Percentiles rank a stretch among this genome's conserved stretches.
Evolutionary conservation across 1,284 basidiomycete genomes (phyloP).

Genomic region (Boletus smithii): DNA sequence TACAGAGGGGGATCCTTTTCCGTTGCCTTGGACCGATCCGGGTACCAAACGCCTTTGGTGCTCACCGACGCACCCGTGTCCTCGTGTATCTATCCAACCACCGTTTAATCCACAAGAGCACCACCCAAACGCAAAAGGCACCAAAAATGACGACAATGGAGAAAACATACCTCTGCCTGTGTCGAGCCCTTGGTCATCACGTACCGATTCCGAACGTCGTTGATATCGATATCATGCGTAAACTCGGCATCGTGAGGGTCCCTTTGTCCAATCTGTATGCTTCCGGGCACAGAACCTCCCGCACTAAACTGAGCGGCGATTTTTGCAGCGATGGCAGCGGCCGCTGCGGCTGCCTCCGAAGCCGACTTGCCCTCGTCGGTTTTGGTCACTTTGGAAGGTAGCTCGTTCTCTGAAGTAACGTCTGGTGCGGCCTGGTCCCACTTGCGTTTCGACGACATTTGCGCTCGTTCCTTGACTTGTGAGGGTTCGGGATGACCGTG

Average conservation of each 20-base stretch:
- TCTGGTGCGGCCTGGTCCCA: slow-evolving; percentile 65
- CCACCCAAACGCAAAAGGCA: background rate
- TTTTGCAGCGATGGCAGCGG: slow-evolving; percentile 86
- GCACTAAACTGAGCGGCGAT: slow-evolving; percentile 81
- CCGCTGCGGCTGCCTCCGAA: slow-evolving; percentile 77
- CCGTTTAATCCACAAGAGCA: slow-evolving; percentile 3
- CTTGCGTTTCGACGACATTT: slow-evolving; percentile 65
- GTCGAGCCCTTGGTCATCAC: slow-evolving; percentile 92
- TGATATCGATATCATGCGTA: slow-evolving; percentile 93
- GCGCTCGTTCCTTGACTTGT: background rate
- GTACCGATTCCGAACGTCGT: slow-evolving; percentile 95
- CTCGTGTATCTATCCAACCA: slow-evolving; percentile 68
- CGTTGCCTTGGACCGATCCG: slow-evolving; percentile 84
- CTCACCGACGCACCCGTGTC: slow-evolving; percentile 88
- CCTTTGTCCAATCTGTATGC: slow-evolving; percentile 46
- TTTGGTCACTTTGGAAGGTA: slow-evolving; percentile 46
- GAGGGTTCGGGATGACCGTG: slow-evolving; percentile 7
- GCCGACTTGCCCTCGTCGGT: slow-evolving; percentile 60
- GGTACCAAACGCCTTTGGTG: slow-evolving; percentile 93
- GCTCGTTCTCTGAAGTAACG: slow-evolving; percentile 31
- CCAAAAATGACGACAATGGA: too few species aligned
- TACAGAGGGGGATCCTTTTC: slow-evolving; percentile 93
- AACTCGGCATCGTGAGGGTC: slow-evolving; percentile 82
- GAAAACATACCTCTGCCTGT: slow-evolving; percentile 74
- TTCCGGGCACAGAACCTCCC: slow-evolving; percentile 38